These are phyloP conservation scores for Serpula lacrymans DNA, from an alignment of 768 basidiomycete genomes.

Conservation along the genomic window DNA sequence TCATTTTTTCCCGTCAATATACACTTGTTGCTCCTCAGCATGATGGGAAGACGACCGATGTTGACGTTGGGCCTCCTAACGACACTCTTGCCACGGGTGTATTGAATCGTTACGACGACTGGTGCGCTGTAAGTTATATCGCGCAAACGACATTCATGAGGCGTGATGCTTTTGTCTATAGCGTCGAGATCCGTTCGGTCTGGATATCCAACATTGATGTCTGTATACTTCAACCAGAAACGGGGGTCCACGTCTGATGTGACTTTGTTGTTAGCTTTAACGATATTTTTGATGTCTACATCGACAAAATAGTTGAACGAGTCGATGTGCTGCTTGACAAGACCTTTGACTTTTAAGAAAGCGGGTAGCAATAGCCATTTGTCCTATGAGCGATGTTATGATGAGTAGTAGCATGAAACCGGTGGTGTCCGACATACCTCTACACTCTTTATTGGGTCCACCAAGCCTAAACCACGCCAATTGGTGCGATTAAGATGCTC, in stretches of 20 bases:
- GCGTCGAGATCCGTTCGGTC: constrained; percentile 81
- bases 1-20: constrained; percentile 76
- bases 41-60: constrained; percentile 92
- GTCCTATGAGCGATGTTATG: constrained; percentile 63
- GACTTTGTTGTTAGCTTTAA: constrained; percentile 89
- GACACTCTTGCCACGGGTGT: constrained; percentile 87
- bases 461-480: constrained; percentile 78
- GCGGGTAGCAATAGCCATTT: constrained; percentile 98
- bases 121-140: constrained; percentile 94
- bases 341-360: constrained; percentile 94
- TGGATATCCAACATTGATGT: constrained; percentile 91
- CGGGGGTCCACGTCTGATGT: constrained; percentile 96
- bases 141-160: constrained; percentile 94
- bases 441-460: constrained; percentile 86
- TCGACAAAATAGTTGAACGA: constrained; percentile 99
- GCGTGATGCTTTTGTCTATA: constrained; percentile 81
- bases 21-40: constrained; percentile 95
- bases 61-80: constrained; percentile 79
- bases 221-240: constrained; percentile 95
- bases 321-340: constrained; percentile 98
- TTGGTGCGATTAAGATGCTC: constrained; percentile 49
- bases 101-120: constrained; percentile 91
- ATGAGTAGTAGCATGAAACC: constrained; percentile 7
- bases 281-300: constrained; percentile 94
- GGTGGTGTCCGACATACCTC: constrained; percentile 55